These are phyloP conservation scores for Extremus antarcticus DNA, from an alignment of 495 filamentous ascomycete genomes.

Conservation along the genomic window DNA sequence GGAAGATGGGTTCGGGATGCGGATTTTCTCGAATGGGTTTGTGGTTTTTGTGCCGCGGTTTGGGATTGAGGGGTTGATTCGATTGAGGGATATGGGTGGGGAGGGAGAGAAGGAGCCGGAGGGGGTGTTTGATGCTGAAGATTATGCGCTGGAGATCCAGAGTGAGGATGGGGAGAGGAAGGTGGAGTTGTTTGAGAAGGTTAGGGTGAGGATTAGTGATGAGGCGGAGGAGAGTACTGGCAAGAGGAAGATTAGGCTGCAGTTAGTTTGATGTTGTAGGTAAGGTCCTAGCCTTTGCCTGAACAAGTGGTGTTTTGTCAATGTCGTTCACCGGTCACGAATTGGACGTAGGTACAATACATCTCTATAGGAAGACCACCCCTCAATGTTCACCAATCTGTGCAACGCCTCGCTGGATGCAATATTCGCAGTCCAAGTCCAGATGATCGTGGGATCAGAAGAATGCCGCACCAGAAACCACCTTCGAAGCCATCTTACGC, in stretches of 20 bases:
- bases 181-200: conserved; percentile 82
- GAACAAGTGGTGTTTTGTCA: no score
- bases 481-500: not conserved
- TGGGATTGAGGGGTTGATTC: conserved; percentile 84
- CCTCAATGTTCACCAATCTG: no score
- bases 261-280: conserved; percentile 43
- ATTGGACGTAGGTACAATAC: no score
- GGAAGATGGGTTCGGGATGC: conserved; percentile 92
- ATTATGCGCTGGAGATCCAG: conserved; percentile 57
- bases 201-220: conserved; percentile 76
- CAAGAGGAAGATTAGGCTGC: conserved; percentile 76
- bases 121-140: conserved; percentile 70
- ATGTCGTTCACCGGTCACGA: no score
- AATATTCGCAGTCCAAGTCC: not conserved
- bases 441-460: not conserved
- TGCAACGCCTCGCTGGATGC: conserved; percentile 1
- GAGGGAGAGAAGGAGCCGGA: conserved; percentile 43
- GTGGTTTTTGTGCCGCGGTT: conserved; percentile 93
- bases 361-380: no score
- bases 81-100: conserved; percentile 65
- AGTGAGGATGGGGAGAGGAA: conserved; percentile 41
- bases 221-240: conserved; percentile 87
- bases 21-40: conserved; percentile 91
- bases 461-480: not conserved
- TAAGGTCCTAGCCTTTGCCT: no score